phyloP scores from a whole-genome alignment of 768 basidiomycete genomes.

The Hygrocybe punicea region DNA sequence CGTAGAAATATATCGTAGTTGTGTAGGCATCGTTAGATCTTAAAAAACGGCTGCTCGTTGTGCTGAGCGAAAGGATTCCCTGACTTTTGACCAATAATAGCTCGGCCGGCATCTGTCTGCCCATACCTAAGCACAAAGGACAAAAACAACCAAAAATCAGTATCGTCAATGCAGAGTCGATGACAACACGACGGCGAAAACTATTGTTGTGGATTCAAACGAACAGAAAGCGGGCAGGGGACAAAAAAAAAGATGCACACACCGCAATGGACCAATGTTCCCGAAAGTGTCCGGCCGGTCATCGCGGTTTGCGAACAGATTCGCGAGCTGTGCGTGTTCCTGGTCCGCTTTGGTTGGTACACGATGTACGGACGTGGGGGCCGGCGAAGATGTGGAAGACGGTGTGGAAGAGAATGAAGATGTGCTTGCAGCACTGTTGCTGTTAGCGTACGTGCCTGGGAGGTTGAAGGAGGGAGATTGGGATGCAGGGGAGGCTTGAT shows the following conservation, averaged over 20 bases:
- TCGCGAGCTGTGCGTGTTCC: slow-evolving; percentile 72
- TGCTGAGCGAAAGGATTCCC: slow-evolving; percentile 70
- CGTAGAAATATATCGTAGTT: not conserved
- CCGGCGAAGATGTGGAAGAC: slow-evolving; percentile 13
- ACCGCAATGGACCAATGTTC: slow-evolving; percentile 76
- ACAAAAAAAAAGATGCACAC: slow-evolving; percentile 19
- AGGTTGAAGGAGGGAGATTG: slow-evolving; percentile 59
- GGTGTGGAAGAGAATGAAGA: not conserved
- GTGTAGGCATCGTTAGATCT: slow-evolving; percentile 46
- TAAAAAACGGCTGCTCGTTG: slow-evolving; percentile 77
- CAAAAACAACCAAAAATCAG: not conserved
- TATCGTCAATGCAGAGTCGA: no score
- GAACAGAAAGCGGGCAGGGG: not conserved
- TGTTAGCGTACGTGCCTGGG: slow-evolving; percentile 62
- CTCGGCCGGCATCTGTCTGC: slow-evolving; percentile 52
- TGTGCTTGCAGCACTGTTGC: slow-evolving; percentile 30
- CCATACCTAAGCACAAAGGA: slow-evolving; percentile 46
- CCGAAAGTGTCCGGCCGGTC: slow-evolving; percentile 96
- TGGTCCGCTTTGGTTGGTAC: slow-evolving; percentile 45
- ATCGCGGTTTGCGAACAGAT: slow-evolving; percentile 81
- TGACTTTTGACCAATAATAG: slow-evolving; percentile 45
- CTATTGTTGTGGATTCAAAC: not conserved
- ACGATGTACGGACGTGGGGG: slow-evolving; percentile 2
- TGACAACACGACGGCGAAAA: no score
- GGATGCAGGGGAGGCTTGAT: slow-evolving; percentile 21